Evolutionary conservation across 352 stramenopile species (phyloP).

Genomic region (Phytophthora rubi): DNA sequence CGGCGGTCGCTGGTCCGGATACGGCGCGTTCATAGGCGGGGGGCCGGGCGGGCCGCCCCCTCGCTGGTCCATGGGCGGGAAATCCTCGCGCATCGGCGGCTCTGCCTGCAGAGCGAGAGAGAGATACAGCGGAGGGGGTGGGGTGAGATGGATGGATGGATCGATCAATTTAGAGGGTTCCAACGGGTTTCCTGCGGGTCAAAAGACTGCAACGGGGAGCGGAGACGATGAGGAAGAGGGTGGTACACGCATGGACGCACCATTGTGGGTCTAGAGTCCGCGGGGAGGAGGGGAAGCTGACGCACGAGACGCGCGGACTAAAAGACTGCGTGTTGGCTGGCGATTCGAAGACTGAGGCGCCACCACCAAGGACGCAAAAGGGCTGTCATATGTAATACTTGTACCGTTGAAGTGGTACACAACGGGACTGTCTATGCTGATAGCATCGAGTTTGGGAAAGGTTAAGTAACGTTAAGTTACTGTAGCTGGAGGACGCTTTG

Average conservation of each 20-base stretch:
- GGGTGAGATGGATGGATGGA: not conserved
- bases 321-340: constrained; percentile 9
- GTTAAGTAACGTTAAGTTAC: constrained; percentile 14
- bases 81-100: constrained; percentile 54
- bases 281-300: constrained; percentile 8
- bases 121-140: not conserved
- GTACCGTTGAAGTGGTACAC: constrained; percentile 1
- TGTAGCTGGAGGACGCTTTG: constrained; percentile 2
- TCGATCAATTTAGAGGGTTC: too few species aligned
- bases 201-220: too few species aligned
- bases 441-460: too few species aligned
- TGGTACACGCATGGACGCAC: constrained; percentile 10
- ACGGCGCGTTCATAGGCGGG: constrained; percentile 36
- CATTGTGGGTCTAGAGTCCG: constrained; percentile 23
- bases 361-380: constrained; percentile 22
- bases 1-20: constrained; percentile 31
- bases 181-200: too few species aligned
- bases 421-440: too few species aligned
- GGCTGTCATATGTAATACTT: not conserved
- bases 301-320: constrained; percentile 2
- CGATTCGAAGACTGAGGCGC: constrained; percentile 33
- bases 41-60: constrained; percentile 21
- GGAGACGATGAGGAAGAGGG: too few species aligned
- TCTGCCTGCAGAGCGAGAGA: constrained; percentile 28
- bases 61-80: constrained; percentile 45